Percentiles rank a stretch among this genome's conserved stretches.
These are phyloP conservation scores for Magnaporthiopsis poae DNA, from an alignment of 2,329 filamentous ascomycete species.

Conservation along the genomic window DNA sequence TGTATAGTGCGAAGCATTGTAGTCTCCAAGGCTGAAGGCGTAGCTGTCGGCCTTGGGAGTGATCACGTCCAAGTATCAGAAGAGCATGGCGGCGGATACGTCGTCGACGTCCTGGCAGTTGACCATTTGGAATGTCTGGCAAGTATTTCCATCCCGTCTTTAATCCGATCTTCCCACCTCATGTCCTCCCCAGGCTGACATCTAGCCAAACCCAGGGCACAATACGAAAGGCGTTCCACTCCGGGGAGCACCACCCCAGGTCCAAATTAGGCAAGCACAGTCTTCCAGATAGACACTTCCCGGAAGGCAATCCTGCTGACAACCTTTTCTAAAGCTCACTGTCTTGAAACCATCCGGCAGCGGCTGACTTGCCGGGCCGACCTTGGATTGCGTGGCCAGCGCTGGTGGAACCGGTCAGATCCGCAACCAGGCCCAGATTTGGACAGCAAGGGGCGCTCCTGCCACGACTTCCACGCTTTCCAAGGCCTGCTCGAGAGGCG, in stretches of 20 bases:
- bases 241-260: neutral
- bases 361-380: constrained; percentile 47
- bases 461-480: neutral
- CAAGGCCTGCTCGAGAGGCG: neutral
- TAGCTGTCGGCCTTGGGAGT: constrained; percentile 8
- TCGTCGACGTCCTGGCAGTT: constrained; percentile 36
- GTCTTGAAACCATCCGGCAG: constrained; percentile 44
- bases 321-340: constrained; percentile 31
- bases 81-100: constrained; percentile 42
- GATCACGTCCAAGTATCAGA: constrained; percentile 39
- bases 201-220: neutral
- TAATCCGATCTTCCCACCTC: neutral
- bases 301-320: neutral
- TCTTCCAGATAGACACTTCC: neutral
- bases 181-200: neutral
- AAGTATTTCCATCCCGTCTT: constrained; percentile 7
- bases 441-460: constrained; percentile 34
- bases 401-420: constrained; percentile 37
- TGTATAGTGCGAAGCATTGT: constrained; percentile 4
- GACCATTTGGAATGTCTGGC: constrained; percentile 42
- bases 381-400: constrained; percentile 41
- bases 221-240: neutral
- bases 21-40: neutral
- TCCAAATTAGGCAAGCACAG: neutral
- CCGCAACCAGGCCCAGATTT: constrained; percentile 42